These are phyloP conservation scores for Peziza echinospora DNA, from an alignment of 495 filamentous ascomycete species.

Conservation along the genomic window DNA sequence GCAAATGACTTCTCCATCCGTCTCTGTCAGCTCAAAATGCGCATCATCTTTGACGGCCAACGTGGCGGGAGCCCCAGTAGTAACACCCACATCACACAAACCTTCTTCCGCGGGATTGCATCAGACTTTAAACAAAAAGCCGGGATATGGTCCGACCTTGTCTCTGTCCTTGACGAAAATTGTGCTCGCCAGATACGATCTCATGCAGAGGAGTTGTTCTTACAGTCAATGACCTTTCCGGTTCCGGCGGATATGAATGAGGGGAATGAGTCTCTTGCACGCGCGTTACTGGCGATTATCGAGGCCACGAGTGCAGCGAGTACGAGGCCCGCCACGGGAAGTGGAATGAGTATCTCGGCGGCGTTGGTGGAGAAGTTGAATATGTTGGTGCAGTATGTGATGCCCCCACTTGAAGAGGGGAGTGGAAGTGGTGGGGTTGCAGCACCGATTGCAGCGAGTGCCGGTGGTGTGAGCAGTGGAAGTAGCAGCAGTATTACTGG, in stretches of 20 bases:
- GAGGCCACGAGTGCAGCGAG: slow-evolving; percentile 18
- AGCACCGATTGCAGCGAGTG: no score
- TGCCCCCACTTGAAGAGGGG: slow-evolving; percentile 8
- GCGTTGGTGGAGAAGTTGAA: slow-evolving; percentile 16
- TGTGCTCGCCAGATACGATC: slow-evolving; percentile 13
- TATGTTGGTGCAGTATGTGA: slow-evolving; percentile 13
- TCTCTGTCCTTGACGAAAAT: slow-evolving; percentile 16
- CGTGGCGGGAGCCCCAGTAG: slow-evolving; percentile 1
- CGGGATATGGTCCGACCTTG: slow-evolving; percentile 15
- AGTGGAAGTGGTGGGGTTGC: slow-evolving; percentile 2
- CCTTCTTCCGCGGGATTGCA: slow-evolving; percentile 16
- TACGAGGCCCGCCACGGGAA: slow-evolving; percentile 8
- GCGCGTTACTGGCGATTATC: slow-evolving; percentile 20
- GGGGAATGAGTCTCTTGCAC: slow-evolving; percentile 12
- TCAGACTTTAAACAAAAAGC: slow-evolving; percentile 13
- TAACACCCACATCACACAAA: slow-evolving; percentile 8
- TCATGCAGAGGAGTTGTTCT: slow-evolving; percentile 16
- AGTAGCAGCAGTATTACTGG: no score
- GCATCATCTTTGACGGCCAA: slow-evolving; percentile 14
- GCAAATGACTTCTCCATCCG: slow-evolving; percentile 19
- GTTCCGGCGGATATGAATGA: slow-evolving; percentile 9
- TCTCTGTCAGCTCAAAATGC: slow-evolving; percentile 19
- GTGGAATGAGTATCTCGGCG: slow-evolving; percentile 5
- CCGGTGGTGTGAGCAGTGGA: no score
- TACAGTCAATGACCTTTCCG: slow-evolving; percentile 12